These are phyloP conservation scores for Daedaleopsis nitida DNA, from an alignment of 768 basidiomycete species.

Conservation along the genomic window DNA sequence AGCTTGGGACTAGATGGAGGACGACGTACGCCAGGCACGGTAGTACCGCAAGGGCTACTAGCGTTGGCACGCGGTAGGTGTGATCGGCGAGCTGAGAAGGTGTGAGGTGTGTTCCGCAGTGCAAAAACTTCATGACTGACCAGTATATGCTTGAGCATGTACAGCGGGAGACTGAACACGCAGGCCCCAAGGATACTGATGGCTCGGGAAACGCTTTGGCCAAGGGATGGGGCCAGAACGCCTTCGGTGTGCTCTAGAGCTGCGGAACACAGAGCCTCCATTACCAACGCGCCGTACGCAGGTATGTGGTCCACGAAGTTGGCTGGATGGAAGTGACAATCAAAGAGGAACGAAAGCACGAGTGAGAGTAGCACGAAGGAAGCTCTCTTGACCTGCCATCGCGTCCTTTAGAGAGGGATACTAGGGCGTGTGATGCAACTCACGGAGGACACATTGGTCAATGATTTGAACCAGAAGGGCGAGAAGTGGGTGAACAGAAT, in stretches of 20 bases:
- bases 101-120: neutral
- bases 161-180: constrained; percentile 63
- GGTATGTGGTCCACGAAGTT: constrained; percentile 51
- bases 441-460: constrained; percentile 52
- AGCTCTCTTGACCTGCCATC: constrained; percentile 50
- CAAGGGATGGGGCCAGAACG: constrained; percentile 58
- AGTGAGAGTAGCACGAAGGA: constrained; percentile 51
- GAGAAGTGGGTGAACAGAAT: constrained; percentile 73
- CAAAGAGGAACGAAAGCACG: constrained; percentile 56
- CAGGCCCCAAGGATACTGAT: constrained; percentile 64
- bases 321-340: constrained; percentile 45
- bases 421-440: constrained; percentile 21
- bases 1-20: constrained; percentile 60
- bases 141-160: constrained; percentile 57
- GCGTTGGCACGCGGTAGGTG: constrained; percentile 52
- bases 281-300: constrained; percentile 65
- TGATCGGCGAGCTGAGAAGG: constrained; percentile 27
- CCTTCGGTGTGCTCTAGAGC: constrained; percentile 65
- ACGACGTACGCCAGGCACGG: constrained; percentile 64
- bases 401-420: too few relatives aligned
- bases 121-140: constrained; percentile 38
- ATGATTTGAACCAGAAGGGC: constrained; percentile 60
- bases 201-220: constrained; percentile 55
- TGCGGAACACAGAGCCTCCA: constrained; percentile 61
- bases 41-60: constrained; percentile 57